A percentile compares a stretch with the other conserved stretches of the same genome.
These are phyloP conservation scores for Kregervanrija delftensis DNA, from an alignment of 805 yeast genomes.

Conservation along the genomic window DNA sequence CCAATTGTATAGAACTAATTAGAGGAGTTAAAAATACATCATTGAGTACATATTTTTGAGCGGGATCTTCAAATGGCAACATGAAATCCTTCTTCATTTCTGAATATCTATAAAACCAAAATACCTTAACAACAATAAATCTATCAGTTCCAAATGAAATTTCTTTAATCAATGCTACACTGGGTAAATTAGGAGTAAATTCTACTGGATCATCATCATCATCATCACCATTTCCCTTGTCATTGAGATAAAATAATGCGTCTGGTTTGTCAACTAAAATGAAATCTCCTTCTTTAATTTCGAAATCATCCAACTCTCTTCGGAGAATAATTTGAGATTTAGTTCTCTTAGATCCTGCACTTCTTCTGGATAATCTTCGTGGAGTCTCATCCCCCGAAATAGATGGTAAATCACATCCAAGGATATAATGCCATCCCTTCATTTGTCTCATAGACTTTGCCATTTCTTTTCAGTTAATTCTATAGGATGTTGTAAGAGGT, in stretches of 20 bases:
- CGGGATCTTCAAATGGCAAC: constrained; percentile 22
- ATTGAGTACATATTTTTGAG: constrained; percentile 22
- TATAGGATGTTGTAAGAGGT: too few species aligned
- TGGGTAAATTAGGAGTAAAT: constrained; percentile 27
- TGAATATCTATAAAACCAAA: constrained; percentile 37
- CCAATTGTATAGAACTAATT: constrained; percentile 34
- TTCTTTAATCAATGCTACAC: constrained; percentile 44
- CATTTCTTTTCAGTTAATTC: constrained; percentile 12
- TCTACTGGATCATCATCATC: constrained; percentile 13
- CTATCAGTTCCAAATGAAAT: constrained; percentile 43
- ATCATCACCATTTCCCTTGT: neutral
- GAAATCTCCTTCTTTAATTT: constrained; percentile 47
- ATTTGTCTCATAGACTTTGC: constrained; percentile 21
- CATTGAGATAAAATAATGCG: neutral
- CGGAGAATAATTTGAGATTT: constrained; percentile 23
- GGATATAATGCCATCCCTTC: constrained; percentile 31
- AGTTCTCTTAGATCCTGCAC: constrained; percentile 6
- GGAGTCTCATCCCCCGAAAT: constrained; percentile 5
- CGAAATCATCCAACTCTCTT: constrained; percentile 41
- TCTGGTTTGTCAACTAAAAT: constrained; percentile 27
- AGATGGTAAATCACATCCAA: constrained; percentile 3
- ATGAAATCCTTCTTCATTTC: constrained; percentile 29
- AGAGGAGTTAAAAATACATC: constrained; percentile 55
- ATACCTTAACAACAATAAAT: constrained; percentile 40
- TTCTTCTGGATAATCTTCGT: constrained; percentile 19